Evolutionary conservation across 352 stramenopile genomes (phyloP).

Genomic region (Phytophthora vignae): DNA sequence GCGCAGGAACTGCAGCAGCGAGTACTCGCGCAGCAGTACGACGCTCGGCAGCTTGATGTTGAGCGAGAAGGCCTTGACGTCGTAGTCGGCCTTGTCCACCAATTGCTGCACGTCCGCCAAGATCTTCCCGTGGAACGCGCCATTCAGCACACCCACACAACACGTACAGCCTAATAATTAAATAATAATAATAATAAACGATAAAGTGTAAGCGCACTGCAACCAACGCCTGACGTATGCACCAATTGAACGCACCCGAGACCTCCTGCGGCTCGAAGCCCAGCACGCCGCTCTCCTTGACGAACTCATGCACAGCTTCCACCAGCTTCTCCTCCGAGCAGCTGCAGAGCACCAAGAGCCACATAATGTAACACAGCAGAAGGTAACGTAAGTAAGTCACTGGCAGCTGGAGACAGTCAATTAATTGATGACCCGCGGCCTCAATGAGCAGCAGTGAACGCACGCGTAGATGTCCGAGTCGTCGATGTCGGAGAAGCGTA

Average conservation of each 20-base stretch:
- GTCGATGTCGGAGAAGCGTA: constrained; percentile 66
- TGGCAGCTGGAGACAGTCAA: constrained; percentile 2
- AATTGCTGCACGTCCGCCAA: constrained; percentile 53
- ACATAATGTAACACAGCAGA: neutral
- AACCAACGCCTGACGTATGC: neutral
- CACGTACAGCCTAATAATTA: constrained; percentile 78
- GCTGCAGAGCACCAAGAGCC: constrained; percentile 9
- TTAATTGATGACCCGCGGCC: neutral
- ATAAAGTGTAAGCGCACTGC: constrained; percentile 1
- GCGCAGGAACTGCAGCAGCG: constrained; percentile 70
- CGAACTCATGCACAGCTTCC: constrained; percentile 32
- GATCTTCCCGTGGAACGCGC: constrained; percentile 51
- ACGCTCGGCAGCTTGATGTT: constrained; percentile 86
- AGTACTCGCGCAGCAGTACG: constrained; percentile 81
- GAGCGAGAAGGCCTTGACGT: constrained; percentile 75
- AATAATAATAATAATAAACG: constrained; percentile 14
- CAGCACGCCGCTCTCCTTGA: constrained; percentile 26
- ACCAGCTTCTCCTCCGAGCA: constrained; percentile 43
- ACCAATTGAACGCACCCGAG: constrained; percentile 14
- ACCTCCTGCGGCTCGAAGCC: constrained; percentile 29
- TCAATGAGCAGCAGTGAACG: constrained; percentile 15
- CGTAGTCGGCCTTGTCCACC: constrained; percentile 54
- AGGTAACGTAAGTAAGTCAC: constrained; percentile 15
- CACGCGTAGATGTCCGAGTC: constrained; percentile 65
- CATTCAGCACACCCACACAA: constrained; percentile 72